Conservation (phyloP, 164 flowering plant genomes). For the Magnolia officinalis region DNA sequence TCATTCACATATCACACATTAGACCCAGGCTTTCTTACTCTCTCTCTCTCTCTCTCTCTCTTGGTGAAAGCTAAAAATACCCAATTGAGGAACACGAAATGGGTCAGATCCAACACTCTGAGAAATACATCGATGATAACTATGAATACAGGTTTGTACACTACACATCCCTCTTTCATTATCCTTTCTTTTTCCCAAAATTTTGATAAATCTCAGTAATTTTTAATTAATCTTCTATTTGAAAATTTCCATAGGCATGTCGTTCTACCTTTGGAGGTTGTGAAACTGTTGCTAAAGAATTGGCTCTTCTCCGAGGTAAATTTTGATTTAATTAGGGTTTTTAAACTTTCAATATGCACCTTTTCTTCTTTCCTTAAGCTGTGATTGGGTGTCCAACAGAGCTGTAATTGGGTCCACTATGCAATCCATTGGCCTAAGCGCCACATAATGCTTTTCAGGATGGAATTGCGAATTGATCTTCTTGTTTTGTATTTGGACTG, state of each 20-base stretch:
- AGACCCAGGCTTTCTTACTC: too few species aligned
- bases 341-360: neutral
- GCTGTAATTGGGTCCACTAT: conserved; percentile 56
- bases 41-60: too few species aligned
- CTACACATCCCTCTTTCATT: conserved; percentile 30
- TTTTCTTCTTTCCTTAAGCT: too few species aligned
- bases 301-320: conserved; percentile 85
- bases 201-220: too few species aligned
- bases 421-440: conserved; percentile 80
- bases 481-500: too few species aligned
- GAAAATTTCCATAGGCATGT: conserved; percentile 59
- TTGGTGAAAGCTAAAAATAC: too few species aligned
- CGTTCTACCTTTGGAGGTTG: conserved; percentile 89
- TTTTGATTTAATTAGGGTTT: conserved; percentile 11
- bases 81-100: conserved; percentile 19
- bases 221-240: too few species aligned
- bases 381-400: conserved; percentile 95
- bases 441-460: conserved; percentile 97
- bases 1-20: too few species aligned
- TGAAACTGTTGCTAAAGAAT: conserved; percentile 87
- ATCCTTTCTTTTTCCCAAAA: too few species aligned
- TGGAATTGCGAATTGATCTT: neutral
- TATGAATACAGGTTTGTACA: conserved; percentile 44
- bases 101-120: conserved; percentile 98
- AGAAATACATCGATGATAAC: conserved; percentile 87